Evolutionary conservation across 768 basidiomycete genomes (phyloP), one percentile per base, ranked within the genome.

Genomic region (Tylopilus felleus): DNA sequence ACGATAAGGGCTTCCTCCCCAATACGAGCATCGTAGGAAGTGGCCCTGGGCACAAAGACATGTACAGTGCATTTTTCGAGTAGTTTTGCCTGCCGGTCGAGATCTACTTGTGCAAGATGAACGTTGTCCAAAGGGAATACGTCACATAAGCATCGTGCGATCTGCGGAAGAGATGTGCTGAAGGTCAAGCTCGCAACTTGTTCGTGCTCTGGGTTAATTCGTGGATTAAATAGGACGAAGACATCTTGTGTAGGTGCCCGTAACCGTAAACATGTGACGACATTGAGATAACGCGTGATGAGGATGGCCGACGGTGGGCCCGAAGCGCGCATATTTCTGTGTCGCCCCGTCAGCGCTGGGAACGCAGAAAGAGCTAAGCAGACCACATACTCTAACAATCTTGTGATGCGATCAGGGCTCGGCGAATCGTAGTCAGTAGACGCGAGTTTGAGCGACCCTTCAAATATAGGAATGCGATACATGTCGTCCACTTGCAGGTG

Each of bases 221-320:
- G 82, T 4, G 83, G 82, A 64, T 85, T 83, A 59, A 86, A 88
- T 33, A 86, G 67, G 25, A 80, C 73, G 63, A 81, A 86, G 23
- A 83, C 60, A 40, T 71, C 67, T 31, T 59, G 52, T 3, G 46
- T 33, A 8, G 58, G 49, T 4, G 58, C 61, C 9, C 46, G 55
- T 28, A 75, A 45, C 39, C 69, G 73, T 51, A 85, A 53, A 59
- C 82, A 80, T 17, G 75, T 66, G 38, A 86, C 52, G 35, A 84
- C 82, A 58, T 85, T 79, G 1, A 84, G 85, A 40, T 79, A 78
- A 14, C 82, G 80, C 4, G 83, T 82, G 55, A 87, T 75, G 38
- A 86, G 67, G 25, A 49, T 73, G 72, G 28, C 74, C 60, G 40
- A 73, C 63, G 52, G 65, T 42, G 49, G 64, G 23, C 22, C 53